Evolutionary conservation across 179 eudicot species (phyloP).

Genomic region (Silene vulgaris): DNA sequence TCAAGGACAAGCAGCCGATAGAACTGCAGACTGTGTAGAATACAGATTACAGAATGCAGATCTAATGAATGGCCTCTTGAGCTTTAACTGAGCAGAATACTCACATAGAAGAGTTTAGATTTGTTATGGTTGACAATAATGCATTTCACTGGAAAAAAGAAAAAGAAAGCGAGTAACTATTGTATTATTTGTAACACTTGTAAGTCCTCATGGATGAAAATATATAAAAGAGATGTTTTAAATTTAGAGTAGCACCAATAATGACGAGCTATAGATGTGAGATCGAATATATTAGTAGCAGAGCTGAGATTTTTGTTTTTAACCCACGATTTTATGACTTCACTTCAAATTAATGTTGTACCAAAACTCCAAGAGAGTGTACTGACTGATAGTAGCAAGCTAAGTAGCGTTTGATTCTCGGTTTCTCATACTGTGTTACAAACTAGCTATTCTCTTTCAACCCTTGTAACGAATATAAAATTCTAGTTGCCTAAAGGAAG

Average conservation of each 20-base stretch:
- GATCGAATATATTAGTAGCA: not conserved
- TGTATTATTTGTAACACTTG: not conserved
- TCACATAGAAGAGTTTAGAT: not conserved
- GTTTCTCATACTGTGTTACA: too few relatives aligned
- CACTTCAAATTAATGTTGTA: not conserved
- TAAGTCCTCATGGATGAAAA: not conserved
- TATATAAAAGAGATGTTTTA: not conserved
- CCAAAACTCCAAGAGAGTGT: not conserved
- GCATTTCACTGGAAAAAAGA: not conserved
- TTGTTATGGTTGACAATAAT: slow-evolving; percentile 3
- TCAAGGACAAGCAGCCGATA: slow-evolving; percentile 21
- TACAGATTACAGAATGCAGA: slow-evolving; percentile 4
- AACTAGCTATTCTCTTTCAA: too few relatives aligned
- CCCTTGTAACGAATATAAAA: too few relatives aligned
- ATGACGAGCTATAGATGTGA: not conserved
- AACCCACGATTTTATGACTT: not conserved
- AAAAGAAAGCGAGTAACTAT: not conserved
- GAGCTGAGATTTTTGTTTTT: not conserved
- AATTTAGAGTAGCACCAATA: not conserved
- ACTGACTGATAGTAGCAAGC: not conserved
- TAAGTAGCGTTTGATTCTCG: too few relatives aligned
- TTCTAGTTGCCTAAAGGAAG: too few relatives aligned
- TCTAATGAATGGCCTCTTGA: slow-evolving; percentile 14
- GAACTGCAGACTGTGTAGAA: slow-evolving; percentile 28
- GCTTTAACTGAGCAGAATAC: slow-evolving; percentile 11